Conservation (phyloP, 177 flowering plant species). For the Telopea speciosissima region DNA sequence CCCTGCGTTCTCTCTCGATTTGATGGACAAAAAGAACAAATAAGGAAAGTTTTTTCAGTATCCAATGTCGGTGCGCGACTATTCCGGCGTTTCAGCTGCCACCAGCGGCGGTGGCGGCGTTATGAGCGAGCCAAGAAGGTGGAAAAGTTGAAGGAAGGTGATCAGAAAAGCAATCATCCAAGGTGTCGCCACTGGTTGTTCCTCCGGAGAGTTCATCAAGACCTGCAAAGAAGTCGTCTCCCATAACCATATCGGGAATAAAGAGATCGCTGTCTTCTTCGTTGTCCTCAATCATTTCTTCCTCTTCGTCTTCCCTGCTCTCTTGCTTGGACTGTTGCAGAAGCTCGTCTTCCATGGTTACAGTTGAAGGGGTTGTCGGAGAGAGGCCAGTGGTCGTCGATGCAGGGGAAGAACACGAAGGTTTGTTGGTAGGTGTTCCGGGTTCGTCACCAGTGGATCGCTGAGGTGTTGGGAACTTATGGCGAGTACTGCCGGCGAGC, state of each 20-base stretch:
- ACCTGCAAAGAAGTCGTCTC: too few relatives aligned
- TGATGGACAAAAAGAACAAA: too few relatives aligned
- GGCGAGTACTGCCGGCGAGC: slow-evolving; percentile 78
- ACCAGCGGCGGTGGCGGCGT: too few relatives aligned
- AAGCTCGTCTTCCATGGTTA: slow-evolving; percentile 28
- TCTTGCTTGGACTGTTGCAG: slow-evolving; percentile 14
- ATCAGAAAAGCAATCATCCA: too few relatives aligned
- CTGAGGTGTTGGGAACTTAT: slow-evolving; percentile 30
- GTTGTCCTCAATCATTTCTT: slow-evolving; percentile 28
- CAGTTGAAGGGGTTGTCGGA: slow-evolving; percentile 19
- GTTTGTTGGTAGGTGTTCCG: slow-evolving; percentile 15
- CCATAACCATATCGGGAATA: slow-evolving; percentile 24
- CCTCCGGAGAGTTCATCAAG: too few relatives aligned
- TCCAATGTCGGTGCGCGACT: too few relatives aligned
- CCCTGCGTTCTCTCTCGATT: too few relatives aligned
- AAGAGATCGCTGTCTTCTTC: slow-evolving; percentile 39
- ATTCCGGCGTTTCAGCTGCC: too few relatives aligned
- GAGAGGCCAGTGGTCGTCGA: slow-evolving; percentile 11
- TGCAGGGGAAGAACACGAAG: slow-evolving; percentile 28
- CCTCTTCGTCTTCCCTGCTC: slow-evolving; percentile 24
- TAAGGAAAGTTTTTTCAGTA: too few relatives aligned
- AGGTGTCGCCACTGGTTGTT: too few relatives aligned
- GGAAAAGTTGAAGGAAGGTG: too few relatives aligned
- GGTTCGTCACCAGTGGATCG: slow-evolving; percentile 15
- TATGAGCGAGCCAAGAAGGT: too few relatives aligned